Evolutionary conservation across 331 rosid genomes (phyloP).

Genomic region (Quercus lobata): DNA sequence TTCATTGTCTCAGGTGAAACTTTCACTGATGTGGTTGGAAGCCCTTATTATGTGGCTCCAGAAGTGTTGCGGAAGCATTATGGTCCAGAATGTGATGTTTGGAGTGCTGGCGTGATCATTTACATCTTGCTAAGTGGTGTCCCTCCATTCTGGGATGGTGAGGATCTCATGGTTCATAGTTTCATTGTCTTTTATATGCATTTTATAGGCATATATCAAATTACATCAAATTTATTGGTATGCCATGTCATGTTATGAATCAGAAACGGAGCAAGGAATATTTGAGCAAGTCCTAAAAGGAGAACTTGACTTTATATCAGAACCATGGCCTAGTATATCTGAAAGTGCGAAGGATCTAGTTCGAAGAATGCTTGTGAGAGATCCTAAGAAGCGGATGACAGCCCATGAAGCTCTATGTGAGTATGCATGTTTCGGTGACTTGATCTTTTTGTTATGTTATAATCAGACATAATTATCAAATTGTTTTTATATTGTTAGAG

Average conservation of each 20-base stretch:
- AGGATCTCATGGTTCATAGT: constrained; percentile 22
- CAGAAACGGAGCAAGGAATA: constrained; percentile 95
- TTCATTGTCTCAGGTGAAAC: constrained; percentile 59
- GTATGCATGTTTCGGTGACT: constrained; percentile 27
- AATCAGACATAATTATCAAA: neutral
- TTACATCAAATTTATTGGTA: constrained; percentile 12
- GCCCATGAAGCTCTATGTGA: constrained; percentile 95
- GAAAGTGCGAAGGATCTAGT: constrained; percentile 88
- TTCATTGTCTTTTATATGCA: neutral
- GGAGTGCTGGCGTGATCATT: constrained; percentile 95
- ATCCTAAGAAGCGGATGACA: constrained; percentile 78
- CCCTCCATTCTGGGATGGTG: constrained; percentile 97
- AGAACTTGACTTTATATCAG: constrained; percentile 84
- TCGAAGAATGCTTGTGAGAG: constrained; percentile 81
- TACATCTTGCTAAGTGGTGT: constrained; percentile 82
- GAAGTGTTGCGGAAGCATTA: constrained; percentile 78
- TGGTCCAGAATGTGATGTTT: constrained; percentile 81
- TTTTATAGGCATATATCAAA: neutral
- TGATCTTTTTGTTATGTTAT: constrained; percentile 4
- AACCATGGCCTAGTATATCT: constrained; percentile 95
- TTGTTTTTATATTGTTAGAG: neutral
- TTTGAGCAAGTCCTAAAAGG: constrained; percentile 97
- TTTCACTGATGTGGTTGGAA: constrained; percentile 82
- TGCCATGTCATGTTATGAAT: constrained; percentile 20
- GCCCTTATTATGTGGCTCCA: constrained; percentile 95